Evolutionary conservation across 2,329 filamentous ascomycete genomes (phyloP), one percentile per base, ranked within the genome.

Genomic region (Cylindrodendrum hubeiense): DNA sequence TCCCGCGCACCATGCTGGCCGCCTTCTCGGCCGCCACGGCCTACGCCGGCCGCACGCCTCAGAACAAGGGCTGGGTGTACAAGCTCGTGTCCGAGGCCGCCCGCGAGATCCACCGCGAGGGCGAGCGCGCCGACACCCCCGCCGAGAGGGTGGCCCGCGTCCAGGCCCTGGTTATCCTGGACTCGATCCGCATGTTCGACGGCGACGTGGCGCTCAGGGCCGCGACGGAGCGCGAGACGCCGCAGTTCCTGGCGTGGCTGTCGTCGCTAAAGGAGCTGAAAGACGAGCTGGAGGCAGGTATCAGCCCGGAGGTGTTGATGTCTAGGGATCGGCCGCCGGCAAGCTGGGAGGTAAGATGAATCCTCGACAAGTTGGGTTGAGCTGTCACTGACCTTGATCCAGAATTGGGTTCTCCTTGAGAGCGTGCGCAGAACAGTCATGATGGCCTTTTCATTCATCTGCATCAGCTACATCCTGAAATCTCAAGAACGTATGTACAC

Each of bases 391-490:
- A 66, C 56, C 4, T 24, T 37, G 9, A 9, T 34, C 12, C 24
- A 80, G 78, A 71, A 73, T 15, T 85, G 83, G 83, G 62, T 84
- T 10, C 76, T 85, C 15, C 71, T 80, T 4, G 83, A 84, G 71
- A 82, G 79, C 61, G 71, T 78, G 7, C 76, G 82, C 17, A 77
- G 81, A 41, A 83, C 80, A 0, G 68, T 77, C 13, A 64, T 83
- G 60, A 76, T 79, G 62, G 67, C 75, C 0, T 71, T 74, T 43
- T 71, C 75, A 1, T 75, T 80, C 24, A 70, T 77, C 7, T 79
- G 76, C 53, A 63, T 83, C 19, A 73, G 75, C 39, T 72, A 72
- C 17, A 53, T 84, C 10, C 70, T 84, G 28, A 78, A 78, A 62
- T 75, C 62, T 3, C 68, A 74, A 37, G 70, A 76, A 30, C 72